phyloP scores from a whole-genome alignment of 306 rosid genomes.

The Vachellia pachyceras region DNA sequence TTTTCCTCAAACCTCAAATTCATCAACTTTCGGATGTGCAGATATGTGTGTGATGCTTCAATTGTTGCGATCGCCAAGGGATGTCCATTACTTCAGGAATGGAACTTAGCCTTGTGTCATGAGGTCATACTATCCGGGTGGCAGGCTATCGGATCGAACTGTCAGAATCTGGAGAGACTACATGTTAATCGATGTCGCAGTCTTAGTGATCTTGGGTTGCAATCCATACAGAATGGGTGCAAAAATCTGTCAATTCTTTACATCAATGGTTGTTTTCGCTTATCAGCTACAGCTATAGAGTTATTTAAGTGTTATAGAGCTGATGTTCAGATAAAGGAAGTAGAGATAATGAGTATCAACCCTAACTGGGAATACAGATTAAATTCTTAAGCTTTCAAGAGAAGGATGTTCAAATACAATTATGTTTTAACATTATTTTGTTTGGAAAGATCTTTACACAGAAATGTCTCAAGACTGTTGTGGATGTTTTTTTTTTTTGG shows the following conservation, averaged over 20 bases:
- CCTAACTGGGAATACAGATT: conserved; percentile 47
- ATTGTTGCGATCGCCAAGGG: conserved; percentile 56
- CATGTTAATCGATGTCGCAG: conserved; percentile 63
- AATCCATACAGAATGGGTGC: conserved; percentile 64
- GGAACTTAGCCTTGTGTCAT: conserved; percentile 73
- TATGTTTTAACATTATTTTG: not conserved
- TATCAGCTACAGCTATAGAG: conserved; percentile 48
- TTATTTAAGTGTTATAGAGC: conserved; percentile 62
- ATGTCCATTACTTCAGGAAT: conserved; percentile 60
- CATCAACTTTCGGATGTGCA: conserved; percentile 61
- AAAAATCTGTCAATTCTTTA: conserved; percentile 57
- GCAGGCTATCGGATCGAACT: conserved; percentile 58
- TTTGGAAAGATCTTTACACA: not conserved
- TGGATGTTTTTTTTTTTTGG: conserved; percentile 8
- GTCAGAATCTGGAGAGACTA: conserved; percentile 54
- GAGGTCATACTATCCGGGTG: conserved; percentile 57
- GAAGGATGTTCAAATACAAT: conserved; percentile 11
- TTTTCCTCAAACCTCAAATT: conserved; percentile 52
- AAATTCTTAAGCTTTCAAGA: conserved; percentile 15
- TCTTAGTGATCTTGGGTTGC: conserved; percentile 57
- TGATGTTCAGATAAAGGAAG: conserved; percentile 50
- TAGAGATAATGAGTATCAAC: conserved; percentile 52
- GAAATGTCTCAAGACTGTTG: conserved; percentile 16
- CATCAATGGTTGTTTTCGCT: conserved; percentile 32
- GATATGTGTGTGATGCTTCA: conserved; percentile 48